Conservation (phyloP, 495 filamentous ascomycete genomes). For the Neurospora sp. region DNA sequence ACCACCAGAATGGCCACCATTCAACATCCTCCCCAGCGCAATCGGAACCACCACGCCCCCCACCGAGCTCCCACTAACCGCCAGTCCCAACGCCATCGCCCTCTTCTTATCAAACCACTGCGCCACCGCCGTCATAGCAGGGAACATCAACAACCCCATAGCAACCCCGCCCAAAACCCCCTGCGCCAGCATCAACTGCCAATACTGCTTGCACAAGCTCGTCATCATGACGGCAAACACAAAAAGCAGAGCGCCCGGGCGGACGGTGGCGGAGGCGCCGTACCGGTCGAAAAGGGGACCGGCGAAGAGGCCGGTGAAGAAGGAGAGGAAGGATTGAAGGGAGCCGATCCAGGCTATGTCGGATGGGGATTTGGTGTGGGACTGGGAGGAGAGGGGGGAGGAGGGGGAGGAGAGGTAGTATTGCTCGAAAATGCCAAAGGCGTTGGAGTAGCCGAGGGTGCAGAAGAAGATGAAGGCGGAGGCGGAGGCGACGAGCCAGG, state of each 20-base stretch:
- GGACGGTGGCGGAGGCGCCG: slow-evolving; percentile 32
- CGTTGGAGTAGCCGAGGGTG: slow-evolving; percentile 50
- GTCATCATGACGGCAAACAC: slow-evolving; percentile 44
- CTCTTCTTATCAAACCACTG: slow-evolving; percentile 47
- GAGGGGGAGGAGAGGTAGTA: slow-evolving; percentile 35
- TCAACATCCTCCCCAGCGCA: slow-evolving; percentile 31
- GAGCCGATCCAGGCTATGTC: slow-evolving; percentile 52
- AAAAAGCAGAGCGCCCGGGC: slow-evolving; percentile 25
- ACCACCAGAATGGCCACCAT: slow-evolving; percentile 3
- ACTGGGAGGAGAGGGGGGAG: not conserved
- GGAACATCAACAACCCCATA: slow-evolving; percentile 40
- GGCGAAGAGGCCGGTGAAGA: slow-evolving; percentile 32
- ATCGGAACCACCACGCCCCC: slow-evolving; percentile 47
- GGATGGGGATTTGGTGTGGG: slow-evolving; percentile 36
- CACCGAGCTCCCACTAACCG: slow-evolving; percentile 44
- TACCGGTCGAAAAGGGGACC: slow-evolving; percentile 45
- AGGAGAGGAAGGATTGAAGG: slow-evolving; percentile 32
- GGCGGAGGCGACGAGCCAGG: slow-evolving; percentile 19
- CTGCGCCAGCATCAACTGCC: slow-evolving; percentile 54
- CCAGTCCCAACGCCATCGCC: slow-evolving; percentile 44
- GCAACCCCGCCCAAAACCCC: slow-evolving; percentile 44
- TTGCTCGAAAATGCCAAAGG: slow-evolving; percentile 49
- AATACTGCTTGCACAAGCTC: slow-evolving; percentile 47
- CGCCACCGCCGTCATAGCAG: slow-evolving; percentile 40
- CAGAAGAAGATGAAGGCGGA: slow-evolving; percentile 33